Evolutionary conservation across 805 yeast genomes (phyloP).

Genomic region (Debaryomyces hansenii): DNA sequence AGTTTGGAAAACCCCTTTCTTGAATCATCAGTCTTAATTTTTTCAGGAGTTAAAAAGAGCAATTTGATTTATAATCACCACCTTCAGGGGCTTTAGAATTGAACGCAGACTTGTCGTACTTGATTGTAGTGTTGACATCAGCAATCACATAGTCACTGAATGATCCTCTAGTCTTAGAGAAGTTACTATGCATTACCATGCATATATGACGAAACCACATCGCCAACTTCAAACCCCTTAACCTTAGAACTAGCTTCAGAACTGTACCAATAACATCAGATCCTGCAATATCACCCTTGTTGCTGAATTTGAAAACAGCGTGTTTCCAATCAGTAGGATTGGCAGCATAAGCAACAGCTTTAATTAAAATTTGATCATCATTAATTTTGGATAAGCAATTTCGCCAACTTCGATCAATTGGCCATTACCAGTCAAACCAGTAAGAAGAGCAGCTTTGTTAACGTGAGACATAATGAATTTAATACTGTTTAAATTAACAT

Average conservation of each 20-base stretch:
- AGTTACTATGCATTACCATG: slow-evolving; percentile 65
- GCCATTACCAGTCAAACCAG: slow-evolving; percentile 25
- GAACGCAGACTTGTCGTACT: slow-evolving; percentile 17
- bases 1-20: slow-evolving; percentile 11
- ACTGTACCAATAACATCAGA: slow-evolving; percentile 62
- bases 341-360: slow-evolving; percentile 53
- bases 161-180: slow-evolving; percentile 49
- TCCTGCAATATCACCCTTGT: slow-evolving; percentile 51
- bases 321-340: slow-evolving; percentile 79
- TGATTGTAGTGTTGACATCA: slow-evolving; percentile 35
- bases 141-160: slow-evolving; percentile 55
- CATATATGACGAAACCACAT: slow-evolving; percentile 51
- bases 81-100: slow-evolving; percentile 16
- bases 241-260: slow-evolving; percentile 3
- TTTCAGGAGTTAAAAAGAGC: slow-evolving; percentile 11
- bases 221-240: slow-evolving; percentile 43
- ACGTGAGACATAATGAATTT: slow-evolving; percentile 28
- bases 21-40: slow-evolving; percentile 8
- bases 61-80: slow-evolving; percentile 32
- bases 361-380: slow-evolving; percentile 43
- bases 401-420: too few species aligned
- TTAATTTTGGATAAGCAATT: slow-evolving; percentile 6
- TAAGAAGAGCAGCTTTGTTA: slow-evolving; percentile 22
- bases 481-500: slow-evolving; percentile 16
- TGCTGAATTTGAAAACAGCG: slow-evolving; percentile 36